Base-by-base conservation (phyloP, 2,329 filamentous ascomycete species). In the Exophiala spinifera region DNA sequence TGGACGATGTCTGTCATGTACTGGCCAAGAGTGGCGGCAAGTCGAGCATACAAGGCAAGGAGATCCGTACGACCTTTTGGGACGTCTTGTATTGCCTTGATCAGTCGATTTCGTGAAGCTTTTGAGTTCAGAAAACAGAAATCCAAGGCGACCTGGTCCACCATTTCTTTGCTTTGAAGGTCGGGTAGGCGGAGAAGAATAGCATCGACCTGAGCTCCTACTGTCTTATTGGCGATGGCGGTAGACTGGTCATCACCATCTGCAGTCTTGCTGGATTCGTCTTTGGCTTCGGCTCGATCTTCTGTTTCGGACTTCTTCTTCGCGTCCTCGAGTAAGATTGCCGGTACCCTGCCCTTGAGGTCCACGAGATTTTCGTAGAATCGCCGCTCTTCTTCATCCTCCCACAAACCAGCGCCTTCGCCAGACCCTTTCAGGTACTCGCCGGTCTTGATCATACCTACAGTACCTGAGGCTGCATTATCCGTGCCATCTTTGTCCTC, bases 41-140 rank as follows among this genome's bases (percentile, higher is more conserved):
- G 80, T 21, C 94, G 86, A n/a, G 91, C 87, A 78, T 96, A 99
- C 17, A 88, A 84, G 0, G 94, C 91, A 14, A 99, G 78, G 14
- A 99, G 79, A 71, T 99, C 94, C 50, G 89, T 88, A 34, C 94
- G 87, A 17, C 92, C 92, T 70, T 96, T 97, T 3, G 94, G 94
- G 13, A 97, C 87, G 62, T 99, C 94, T 44, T 95, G 92, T 43
- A 99, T 77, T 25, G 91, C 89, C 71, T 96, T 97, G 68, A 97
- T 81, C 2, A 99, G 80, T 46, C 94, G 84, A 69, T 99, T 99
- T 28, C 95, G 85, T 0, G 95, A 99, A 8, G 94, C 94, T 68
- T 99, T 99, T 1, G 94, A 99, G 70, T 99, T 99, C 56, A 99
- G 78, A 66, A 96, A 99, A 73, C 94, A 97, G 68, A 99, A 99